These are phyloP conservation scores for Silene noctiflora DNA, from an alignment of 179 eudicot species.

Conservation along the genomic window DNA sequence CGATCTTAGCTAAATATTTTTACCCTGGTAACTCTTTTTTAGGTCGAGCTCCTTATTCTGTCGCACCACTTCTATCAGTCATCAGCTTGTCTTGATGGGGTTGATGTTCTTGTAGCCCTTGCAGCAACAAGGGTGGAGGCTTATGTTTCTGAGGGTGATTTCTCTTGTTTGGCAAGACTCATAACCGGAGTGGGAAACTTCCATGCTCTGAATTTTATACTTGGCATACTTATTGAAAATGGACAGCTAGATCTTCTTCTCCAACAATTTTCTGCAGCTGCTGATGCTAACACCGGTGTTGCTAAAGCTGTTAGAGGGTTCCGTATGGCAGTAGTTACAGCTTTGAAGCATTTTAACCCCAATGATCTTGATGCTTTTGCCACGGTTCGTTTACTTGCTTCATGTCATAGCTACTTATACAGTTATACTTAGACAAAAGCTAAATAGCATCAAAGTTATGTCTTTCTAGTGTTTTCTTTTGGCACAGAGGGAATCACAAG, in stretches of 20 bases:
- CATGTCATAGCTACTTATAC: neutral
- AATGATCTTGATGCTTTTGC: constrained; percentile 92
- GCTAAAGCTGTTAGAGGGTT: constrained; percentile 88
- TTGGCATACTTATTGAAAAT: constrained; percentile 89
- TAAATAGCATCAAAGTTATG: neutral
- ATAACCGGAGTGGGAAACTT: constrained; percentile 98
- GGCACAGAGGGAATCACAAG: too few species aligned
- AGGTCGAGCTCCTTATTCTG: constrained; percentile 98
- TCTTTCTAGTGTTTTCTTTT: neutral
- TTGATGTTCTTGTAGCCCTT: constrained; percentile 98
- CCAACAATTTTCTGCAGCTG: constrained; percentile 93
- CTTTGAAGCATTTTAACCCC: constrained; percentile 86
- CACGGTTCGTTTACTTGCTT: constrained; percentile 49
- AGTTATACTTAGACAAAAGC: neutral
- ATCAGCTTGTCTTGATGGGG: constrained; percentile 98
- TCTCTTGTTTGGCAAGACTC: constrained; percentile 92
- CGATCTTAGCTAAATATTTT: constrained; percentile 21
- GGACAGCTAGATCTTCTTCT: constrained; percentile 95
- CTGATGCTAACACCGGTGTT: constrained; percentile 69
- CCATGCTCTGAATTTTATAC: constrained; percentile 90
- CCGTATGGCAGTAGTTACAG: constrained; percentile 94
- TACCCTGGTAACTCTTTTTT: constrained; percentile 28
- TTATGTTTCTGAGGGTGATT: constrained; percentile 92
- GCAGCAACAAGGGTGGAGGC: constrained; percentile 98
- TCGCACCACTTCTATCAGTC: constrained; percentile 98